These are phyloP conservation scores for Saussurea involucrata DNA, from an alignment of 129 eudicot species.

Conservation along the genomic window DNA sequence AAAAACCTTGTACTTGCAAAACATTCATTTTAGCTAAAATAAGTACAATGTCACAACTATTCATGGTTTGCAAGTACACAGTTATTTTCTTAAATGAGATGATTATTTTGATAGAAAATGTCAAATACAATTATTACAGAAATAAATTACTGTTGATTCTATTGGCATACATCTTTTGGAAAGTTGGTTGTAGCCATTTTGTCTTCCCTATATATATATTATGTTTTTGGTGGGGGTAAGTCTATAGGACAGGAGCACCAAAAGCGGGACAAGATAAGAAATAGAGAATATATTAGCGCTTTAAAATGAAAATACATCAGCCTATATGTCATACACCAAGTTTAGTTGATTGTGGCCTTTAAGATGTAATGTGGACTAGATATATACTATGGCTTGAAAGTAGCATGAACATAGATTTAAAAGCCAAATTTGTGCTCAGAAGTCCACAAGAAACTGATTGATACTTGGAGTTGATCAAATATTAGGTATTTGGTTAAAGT, in stretches of 20 bases:
- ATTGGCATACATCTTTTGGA: not conserved
- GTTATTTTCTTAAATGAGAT: not conserved
- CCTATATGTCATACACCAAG: slow-evolving; percentile 20
- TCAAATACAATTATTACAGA: not conserved
- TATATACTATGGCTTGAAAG: slow-evolving; percentile 14
- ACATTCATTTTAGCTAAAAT: not conserved
- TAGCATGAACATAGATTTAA: slow-evolving; percentile 18
- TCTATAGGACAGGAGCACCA: not conserved
- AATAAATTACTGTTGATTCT: not conserved
- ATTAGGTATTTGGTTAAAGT: slow-evolving; percentile 31
- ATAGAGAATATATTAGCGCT: not conserved
- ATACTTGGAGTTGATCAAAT: slow-evolving; percentile 20
- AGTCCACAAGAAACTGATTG: slow-evolving; percentile 34
- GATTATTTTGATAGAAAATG: not conserved
- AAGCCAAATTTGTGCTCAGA: slow-evolving; percentile 19
- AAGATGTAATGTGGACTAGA: slow-evolving; percentile 15
- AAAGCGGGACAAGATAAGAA: not conserved
- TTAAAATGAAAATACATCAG: slow-evolving; percentile 14
- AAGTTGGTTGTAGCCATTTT: not conserved
- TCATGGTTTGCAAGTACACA: not conserved
- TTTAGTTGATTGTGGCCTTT: not conserved
- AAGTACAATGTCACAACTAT: not conserved
- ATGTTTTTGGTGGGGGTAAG: not conserved
- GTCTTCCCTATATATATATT: not conserved
- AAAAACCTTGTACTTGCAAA: not conserved